Base-by-base conservation (phyloP, 495 filamentous ascomycete genomes). In the Lasiosphaeriaceae sp. region DNA sequence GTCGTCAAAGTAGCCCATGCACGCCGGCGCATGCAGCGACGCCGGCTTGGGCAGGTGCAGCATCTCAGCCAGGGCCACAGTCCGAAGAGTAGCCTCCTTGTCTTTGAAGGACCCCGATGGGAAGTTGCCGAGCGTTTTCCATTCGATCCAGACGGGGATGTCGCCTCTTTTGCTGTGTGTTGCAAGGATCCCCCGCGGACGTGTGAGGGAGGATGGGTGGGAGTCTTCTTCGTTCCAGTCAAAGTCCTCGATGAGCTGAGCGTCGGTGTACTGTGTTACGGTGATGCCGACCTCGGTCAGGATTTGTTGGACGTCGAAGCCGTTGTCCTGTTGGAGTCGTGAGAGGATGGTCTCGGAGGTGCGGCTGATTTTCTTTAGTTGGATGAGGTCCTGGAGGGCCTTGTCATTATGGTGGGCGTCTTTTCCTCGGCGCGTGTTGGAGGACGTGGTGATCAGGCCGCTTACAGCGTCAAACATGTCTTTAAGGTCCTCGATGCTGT, bases 71-170 rank as follows among this genome's bases (percentile, higher is more conserved):
- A 71, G 49, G 0, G 64, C 65, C 0, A 63, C 44, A 4, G 68
- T 71, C 9, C 68, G 66, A 0, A 69, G 50, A 3, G 51, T 44
- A 1, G 59, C 52, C n/a, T 59, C 62, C 5, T 50, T 55, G 47
- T 69, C 68, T 11, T 52, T 50, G 21, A 19, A 23, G 7, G 60
- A 64, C 24, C 52, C 47, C 0, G 55, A 21, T 0, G 57, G 34
- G 0, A 54, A 6, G 17, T 60, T 44, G 1, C 59, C 64, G 4
- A 71, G 48, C 2, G 55, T 5, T 37, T 67, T 67, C 66, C 66
- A 71, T 39, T 71, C 68, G n/a, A 71, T 47, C 68, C 68, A 71
- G 9, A 71, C 68, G 7, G 62, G 60, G 1, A 58, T 39, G 1
- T 63, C 31, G 16, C 46, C 62, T 0, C 59, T 52, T 47, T 45